These are phyloP conservation scores for Singerocomus inundabilis DNA, from an alignment of 1,284 basidiomycete species.

Conservation along the genomic window DNA sequence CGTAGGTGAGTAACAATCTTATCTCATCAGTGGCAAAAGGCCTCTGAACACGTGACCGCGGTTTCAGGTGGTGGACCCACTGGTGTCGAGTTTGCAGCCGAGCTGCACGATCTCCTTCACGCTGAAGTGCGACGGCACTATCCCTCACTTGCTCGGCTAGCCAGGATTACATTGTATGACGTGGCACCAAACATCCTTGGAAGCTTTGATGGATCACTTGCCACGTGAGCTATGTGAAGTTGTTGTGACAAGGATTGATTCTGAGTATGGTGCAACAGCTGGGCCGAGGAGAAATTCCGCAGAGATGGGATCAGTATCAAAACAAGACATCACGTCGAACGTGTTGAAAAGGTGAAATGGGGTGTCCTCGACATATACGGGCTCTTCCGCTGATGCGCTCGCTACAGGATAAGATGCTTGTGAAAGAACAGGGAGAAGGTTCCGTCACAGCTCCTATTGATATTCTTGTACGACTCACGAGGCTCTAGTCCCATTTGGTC, in stretches of 20 bases:
- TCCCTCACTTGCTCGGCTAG: constrained; percentile 58
- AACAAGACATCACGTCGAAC: constrained; percentile 77
- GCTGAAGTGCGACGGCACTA: constrained; percentile 72
- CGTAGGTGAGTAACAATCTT: constrained; percentile 52
- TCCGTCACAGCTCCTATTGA: constrained; percentile 13
- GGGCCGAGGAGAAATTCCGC: constrained; percentile 71
- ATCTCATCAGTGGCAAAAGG: background rate
- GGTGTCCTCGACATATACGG: constrained; percentile 5
- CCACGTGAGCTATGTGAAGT: constrained; percentile 44
- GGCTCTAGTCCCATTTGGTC: constrained; percentile 66
- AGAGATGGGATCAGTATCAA: constrained; percentile 78
- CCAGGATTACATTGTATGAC: constrained; percentile 78
- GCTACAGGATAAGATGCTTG: constrained; percentile 52
- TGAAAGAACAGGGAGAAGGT: constrained; percentile 65
- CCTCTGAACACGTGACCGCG: constrained; percentile 2
- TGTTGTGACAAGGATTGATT: constrained; percentile 4
- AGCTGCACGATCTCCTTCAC: constrained; percentile 81
- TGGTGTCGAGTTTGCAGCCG: constrained; percentile 84
- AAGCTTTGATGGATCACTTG: constrained; percentile 71
- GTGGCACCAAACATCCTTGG: constrained; percentile 80
- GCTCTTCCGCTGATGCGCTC: constrained; percentile 16
- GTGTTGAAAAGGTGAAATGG: constrained; percentile 59
- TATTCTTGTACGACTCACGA: constrained; percentile 18
- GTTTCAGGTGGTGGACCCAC: constrained; percentile 65
- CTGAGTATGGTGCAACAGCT: constrained; percentile 40